A percentile compares a stretch with the other conserved stretches of the same genome.
Conservation (phyloP, 164 flowering plant species). For the Piper longum region DNA sequence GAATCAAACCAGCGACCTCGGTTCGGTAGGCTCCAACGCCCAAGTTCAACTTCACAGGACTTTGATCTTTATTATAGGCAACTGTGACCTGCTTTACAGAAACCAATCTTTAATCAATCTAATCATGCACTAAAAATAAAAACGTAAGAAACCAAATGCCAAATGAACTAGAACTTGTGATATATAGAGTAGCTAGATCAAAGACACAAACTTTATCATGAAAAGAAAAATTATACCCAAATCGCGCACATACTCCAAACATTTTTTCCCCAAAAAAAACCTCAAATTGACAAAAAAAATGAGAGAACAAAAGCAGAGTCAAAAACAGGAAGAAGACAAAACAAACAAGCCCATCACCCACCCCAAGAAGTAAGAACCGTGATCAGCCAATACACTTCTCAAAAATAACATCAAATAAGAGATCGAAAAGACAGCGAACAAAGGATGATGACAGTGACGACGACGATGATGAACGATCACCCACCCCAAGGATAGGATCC, state of each 20-base stretch:
- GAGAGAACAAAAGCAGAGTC: neutral
- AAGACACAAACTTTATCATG: no score
- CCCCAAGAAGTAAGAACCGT: neutral
- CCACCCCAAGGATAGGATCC: constrained; percentile 95
- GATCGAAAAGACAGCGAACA: neutral
- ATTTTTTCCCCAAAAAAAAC: no score
- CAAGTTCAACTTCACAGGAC: constrained; percentile 82
- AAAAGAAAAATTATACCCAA: no score
- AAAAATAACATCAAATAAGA: no score
- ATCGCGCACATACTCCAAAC: no score
- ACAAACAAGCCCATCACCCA: neutral
- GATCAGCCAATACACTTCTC: neutral
- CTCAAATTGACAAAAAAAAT: neutral
- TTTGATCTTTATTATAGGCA: constrained; percentile 90
- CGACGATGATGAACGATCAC: neutral
- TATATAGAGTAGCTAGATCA: no score
- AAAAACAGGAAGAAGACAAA: neutral
- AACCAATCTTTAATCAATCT: neutral
- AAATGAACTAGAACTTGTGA: no score
- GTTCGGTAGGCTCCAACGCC: constrained; percentile 99
- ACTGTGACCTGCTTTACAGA: constrained; percentile 61
- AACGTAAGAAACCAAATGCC: no score
- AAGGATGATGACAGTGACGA: neutral
- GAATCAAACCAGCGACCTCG: constrained; percentile 32
- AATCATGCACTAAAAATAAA: neutral